Percentiles rank a stretch among this genome's conserved stretches.
Evolutionary conservation across 2,329 filamentous ascomycete genomes (phyloP).

Genomic region (Chalaropsis ovoidea): DNA sequence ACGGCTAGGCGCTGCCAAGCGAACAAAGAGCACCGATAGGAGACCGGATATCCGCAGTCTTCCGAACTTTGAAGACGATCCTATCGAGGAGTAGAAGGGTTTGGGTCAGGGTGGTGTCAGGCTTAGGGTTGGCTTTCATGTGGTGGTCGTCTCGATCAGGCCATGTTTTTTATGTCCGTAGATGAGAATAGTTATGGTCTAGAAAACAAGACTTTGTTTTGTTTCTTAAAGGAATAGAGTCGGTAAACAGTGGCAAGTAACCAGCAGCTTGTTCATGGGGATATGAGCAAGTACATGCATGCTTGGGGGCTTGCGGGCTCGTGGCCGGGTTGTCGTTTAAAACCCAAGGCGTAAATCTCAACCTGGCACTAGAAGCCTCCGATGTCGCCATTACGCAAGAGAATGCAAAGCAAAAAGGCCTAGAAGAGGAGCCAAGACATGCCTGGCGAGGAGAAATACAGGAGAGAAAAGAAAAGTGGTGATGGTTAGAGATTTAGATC

Average conservation of each 20-base stretch:
- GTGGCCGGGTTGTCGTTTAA: neutral
- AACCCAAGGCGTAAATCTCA: neutral
- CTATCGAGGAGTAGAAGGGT: conserved; percentile 15
- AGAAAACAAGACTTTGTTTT: neutral
- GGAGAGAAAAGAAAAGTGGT: conserved; percentile 15
- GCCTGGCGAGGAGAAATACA: neutral
- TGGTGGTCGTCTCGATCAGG: no score
- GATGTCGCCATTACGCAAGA: conserved; percentile 14
- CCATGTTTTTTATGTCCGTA: neutral
- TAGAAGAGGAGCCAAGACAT: neutral
- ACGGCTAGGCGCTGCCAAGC: neutral
- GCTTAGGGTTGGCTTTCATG: neutral
- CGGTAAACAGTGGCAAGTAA: neutral
- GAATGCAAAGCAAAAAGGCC: neutral
- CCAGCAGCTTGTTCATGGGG: neutral
- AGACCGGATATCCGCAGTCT: conserved; percentile 22
- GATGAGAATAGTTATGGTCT: neutral
- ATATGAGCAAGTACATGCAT: neutral
- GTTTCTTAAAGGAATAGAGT: neutral
- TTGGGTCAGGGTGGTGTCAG: neutral
- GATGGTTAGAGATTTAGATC: conserved; percentile 20
- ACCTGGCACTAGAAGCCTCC: neutral
- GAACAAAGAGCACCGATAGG: conserved; percentile 12
- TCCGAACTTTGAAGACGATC: conserved; percentile 21
- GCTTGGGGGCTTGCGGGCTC: no score